These are phyloP conservation scores for Cytospora schulzeri DNA, from an alignment of 2,329 filamentous ascomycete species.

Conservation along the genomic window DNA sequence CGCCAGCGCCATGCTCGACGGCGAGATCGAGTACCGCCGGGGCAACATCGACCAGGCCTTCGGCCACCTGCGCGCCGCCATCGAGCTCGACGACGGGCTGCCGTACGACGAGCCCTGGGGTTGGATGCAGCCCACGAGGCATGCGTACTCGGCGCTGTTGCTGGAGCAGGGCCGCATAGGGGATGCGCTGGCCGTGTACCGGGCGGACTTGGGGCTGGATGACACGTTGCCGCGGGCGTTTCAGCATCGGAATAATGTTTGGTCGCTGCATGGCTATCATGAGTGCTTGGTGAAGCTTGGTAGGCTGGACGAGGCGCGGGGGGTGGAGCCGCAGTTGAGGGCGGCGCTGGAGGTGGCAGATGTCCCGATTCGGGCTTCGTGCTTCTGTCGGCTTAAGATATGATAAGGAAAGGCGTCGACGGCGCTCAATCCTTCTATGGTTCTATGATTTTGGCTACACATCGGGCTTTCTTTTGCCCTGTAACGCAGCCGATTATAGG, in stretches of 20 bases:
- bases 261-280: conserved; percentile 73
- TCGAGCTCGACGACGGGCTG: conserved; percentile 62
- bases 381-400: conserved; percentile 48
- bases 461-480: too few species aligned
- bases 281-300: conserved; percentile 66
- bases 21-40: conserved; percentile 71
- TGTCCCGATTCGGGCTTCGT: conserved; percentile 59
- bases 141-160: conserved; percentile 70
- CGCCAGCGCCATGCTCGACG: conserved; percentile 68
- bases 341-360: conserved; percentile 59
- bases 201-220: conserved; percentile 62
- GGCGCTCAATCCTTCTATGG: too few species aligned
- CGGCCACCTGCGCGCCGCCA: conserved; percentile 56
- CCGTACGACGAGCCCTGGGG: conserved; percentile 77
- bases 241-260: conserved; percentile 73
- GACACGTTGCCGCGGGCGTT: conserved; percentile 63
- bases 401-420: too few species aligned
- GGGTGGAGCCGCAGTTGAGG: conserved; percentile 47
- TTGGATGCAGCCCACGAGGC: conserved; percentile 75
- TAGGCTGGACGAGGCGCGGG: conserved; percentile 42
- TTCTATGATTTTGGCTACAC: too few species aligned
- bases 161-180: conserved; percentile 65
- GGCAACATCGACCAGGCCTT: conserved; percentile 63
- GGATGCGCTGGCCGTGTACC: conserved; percentile 60
- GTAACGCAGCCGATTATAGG: too few species aligned